These are phyloP conservation scores for Alternaria sp. DNA, from an alignment of 2,329 filamentous ascomycete species.

Conservation along the genomic window DNA sequence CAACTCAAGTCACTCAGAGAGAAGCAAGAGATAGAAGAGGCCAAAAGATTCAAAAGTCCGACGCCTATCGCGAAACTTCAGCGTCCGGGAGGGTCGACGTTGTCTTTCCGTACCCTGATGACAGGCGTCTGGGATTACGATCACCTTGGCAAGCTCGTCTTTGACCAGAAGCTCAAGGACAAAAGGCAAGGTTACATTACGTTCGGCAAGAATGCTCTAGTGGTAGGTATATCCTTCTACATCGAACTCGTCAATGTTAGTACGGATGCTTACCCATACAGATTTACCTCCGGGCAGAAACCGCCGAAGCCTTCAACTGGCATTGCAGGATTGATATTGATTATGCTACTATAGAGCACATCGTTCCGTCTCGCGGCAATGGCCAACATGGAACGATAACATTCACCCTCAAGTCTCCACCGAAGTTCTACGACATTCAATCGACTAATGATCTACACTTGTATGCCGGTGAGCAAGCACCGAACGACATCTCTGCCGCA, in stretches of 20 bases:
- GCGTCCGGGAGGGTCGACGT: conserved; percentile 22
- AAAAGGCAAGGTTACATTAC: conserved; percentile 47
- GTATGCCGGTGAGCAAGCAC: conserved; percentile 18
- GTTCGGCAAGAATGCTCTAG: conserved; percentile 44
- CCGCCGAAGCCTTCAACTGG: conserved; percentile 15
- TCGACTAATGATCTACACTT: conserved; percentile 27
- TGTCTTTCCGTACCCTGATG: conserved; percentile 36
- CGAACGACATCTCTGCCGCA: background rate
- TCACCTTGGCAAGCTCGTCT: conserved; percentile 39
- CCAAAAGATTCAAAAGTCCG: conserved; percentile 21
- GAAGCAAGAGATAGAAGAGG: conserved; percentile 33
- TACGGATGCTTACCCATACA: background rate
- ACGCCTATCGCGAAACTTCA: background rate
- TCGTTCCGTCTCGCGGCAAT: conserved; percentile 35
- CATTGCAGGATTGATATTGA: conserved; percentile 51
- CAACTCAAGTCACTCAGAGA: conserved; percentile 30
- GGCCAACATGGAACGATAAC: conserved; percentile 33
- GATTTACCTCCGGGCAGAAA: conserved; percentile 20
- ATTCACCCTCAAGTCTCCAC: conserved; percentile 48
- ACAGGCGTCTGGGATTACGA: conserved; percentile 55
- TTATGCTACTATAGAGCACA: conserved; percentile 51
- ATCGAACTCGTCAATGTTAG: background rate
- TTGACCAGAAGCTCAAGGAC: conserved; percentile 53
- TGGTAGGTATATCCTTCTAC: conserved; percentile 19
- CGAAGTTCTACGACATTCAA: conserved; percentile 47